These are phyloP conservation scores for Colletotrichum sp. DNA, from an alignment of 2,329 filamentous ascomycete genomes.

Conservation along the genomic window DNA sequence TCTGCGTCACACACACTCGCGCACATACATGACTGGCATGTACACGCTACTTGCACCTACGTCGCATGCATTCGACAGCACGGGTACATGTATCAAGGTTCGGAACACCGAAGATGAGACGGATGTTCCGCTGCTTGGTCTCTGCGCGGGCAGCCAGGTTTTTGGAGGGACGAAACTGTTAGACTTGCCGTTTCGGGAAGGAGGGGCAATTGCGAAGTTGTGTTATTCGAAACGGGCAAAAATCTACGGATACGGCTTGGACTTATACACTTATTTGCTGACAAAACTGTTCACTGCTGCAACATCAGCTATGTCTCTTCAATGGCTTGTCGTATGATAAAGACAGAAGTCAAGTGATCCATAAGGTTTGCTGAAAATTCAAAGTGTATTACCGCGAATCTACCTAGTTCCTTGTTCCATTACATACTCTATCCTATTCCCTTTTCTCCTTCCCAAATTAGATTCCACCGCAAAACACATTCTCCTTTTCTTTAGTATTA, in stretches of 20 bases:
- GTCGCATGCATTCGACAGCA: not conserved
- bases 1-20: not conserved
- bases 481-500: not conserved
- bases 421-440: not conserved
- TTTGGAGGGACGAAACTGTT: not conserved
- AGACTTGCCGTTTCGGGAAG: not conserved
- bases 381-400: not conserved
- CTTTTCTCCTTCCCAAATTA: not conserved
- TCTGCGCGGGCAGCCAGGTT: not conserved
- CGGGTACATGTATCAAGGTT: not conserved
- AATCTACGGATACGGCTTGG: not conserved
- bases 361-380: not conserved
- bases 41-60: not conserved
- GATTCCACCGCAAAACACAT: not conserved
- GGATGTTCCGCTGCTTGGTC: not conserved
- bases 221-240: not conserved
- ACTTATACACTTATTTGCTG: not conserved
- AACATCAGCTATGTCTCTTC: too few species aligned
- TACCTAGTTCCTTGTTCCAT: not conserved
- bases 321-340: not conserved
- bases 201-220: not conserved
- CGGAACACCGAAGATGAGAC: not conserved
- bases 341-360: not conserved
- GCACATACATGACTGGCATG: not conserved
- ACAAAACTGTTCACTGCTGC: not conserved